These are phyloP conservation scores for Neurospora sp. DNA, from an alignment of 495 filamentous ascomycete species.

Conservation along the genomic window DNA sequence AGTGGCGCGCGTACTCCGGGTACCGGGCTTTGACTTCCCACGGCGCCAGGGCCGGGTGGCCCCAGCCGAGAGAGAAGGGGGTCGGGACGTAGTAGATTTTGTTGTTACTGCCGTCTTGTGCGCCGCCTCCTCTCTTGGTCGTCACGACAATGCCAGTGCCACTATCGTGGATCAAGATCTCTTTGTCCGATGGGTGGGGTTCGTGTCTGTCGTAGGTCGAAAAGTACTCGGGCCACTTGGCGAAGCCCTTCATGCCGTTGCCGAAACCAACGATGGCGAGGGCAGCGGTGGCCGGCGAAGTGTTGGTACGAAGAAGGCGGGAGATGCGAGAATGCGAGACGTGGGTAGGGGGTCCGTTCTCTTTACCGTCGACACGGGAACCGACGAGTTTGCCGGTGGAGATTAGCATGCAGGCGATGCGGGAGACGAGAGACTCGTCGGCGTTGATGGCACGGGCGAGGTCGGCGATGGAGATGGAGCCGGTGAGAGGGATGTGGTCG, in stretches of 20 bases:
- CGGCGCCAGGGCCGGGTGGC: conserved; percentile 14
- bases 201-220: conserved; percentile 11
- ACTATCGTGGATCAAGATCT: background rate
- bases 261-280: conserved; percentile 14
- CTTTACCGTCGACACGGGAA: background rate
- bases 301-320: conserved; percentile 7
- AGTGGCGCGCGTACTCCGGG: conserved; percentile 10
- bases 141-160: background rate
- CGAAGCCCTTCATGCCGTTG: conserved; percentile 17
- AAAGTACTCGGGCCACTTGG: conserved; percentile 21
- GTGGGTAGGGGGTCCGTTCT: conserved; percentile 1
- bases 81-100: background rate
- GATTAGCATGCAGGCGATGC: conserved; percentile 13
- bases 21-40: conserved; percentile 22
- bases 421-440: conserved; percentile 16
- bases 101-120: background rate
- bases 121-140: background rate
- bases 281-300: conserved; percentile 1
- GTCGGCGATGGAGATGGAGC: conserved; percentile 16
- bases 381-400: conserved; percentile 7
- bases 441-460: conserved; percentile 15
- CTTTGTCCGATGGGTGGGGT: background rate
- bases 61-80: conserved; percentile 20
- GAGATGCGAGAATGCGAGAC: conserved; percentile 16
- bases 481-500: conserved; percentile 19